These are phyloP conservation scores for Chaetomium globosum DNA, from an alignment of 2,329 filamentous ascomycete species.

Conservation along the genomic window DNA sequence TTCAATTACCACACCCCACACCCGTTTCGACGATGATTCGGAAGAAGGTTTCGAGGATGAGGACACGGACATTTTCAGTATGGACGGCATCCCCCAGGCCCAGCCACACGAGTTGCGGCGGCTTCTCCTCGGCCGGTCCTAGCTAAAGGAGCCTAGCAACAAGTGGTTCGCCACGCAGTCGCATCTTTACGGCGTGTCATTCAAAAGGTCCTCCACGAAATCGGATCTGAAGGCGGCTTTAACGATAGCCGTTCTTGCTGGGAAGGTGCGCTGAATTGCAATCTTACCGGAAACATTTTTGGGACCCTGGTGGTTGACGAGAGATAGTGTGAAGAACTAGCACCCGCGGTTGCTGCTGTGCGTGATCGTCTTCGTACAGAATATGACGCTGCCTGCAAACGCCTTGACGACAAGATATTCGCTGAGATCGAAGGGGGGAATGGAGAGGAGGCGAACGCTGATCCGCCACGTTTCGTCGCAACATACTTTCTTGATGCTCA, in stretches of 20 bases:
- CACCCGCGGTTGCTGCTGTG: neutral
- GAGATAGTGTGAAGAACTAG: conserved; percentile 8
- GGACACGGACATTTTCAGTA: neutral
- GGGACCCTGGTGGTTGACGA: neutral
- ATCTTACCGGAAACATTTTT: neutral
- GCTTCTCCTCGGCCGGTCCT: neutral
- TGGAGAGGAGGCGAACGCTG: neutral
- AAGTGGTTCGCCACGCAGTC: conserved; percentile 16
- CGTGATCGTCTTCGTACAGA: conserved; percentile 6
- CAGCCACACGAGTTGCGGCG: neutral
- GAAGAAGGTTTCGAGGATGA: neutral
- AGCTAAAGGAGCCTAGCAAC: neutral
- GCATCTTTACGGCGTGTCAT: conserved; percentile 8
- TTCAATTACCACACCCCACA: too few species aligned
- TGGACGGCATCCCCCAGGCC: conserved; percentile 9
- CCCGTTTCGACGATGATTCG: neutral
- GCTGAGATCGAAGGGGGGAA: conserved; percentile 2
- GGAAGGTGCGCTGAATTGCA: neutral
- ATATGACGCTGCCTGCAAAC: conserved; percentile 3
- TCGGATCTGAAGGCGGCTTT: neutral
- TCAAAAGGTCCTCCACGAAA: neutral
- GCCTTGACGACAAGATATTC: conserved; percentile 9
- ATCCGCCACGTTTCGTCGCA: conserved; percentile 17
- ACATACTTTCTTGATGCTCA: conserved; percentile 26
- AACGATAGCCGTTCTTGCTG: neutral